phyloP scores from a whole-genome alignment of 495 filamentous ascomycete genomes.

The Neurospora terricola region DNA sequence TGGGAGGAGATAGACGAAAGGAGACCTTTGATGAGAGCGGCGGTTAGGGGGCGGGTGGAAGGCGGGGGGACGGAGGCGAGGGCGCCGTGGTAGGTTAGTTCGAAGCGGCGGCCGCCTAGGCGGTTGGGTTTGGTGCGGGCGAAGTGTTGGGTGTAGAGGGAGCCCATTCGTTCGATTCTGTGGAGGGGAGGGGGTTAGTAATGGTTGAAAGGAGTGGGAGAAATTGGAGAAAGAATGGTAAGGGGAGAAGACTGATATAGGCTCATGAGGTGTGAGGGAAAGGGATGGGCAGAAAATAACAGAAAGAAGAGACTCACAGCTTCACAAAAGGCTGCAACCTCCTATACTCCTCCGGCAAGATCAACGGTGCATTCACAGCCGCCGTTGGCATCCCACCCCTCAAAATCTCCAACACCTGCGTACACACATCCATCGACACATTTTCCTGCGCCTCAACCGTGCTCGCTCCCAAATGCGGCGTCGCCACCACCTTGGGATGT shows the following conservation, averaged over 20 bases:
- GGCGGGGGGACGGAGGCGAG: slow-evolving; percentile 39
- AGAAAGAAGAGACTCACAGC: slow-evolving; percentile 22
- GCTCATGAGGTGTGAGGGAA: not conserved
- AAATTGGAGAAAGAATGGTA: too few relatives aligned
- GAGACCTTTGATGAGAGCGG: slow-evolving; percentile 59
- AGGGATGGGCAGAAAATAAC: not conserved
- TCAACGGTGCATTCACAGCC: slow-evolving; percentile 65
- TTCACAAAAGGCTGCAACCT: slow-evolving; percentile 59
- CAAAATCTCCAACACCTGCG: slow-evolving; percentile 59
- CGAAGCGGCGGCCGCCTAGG: slow-evolving; percentile 44
- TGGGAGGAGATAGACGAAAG: slow-evolving; percentile 46
- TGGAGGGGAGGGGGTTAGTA: not conserved
- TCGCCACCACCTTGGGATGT: slow-evolving; percentile 56
- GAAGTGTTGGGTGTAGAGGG: slow-evolving; percentile 62
- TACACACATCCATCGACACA: slow-evolving; percentile 63
- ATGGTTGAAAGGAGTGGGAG: not conserved
- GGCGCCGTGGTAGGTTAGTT: slow-evolving; percentile 59
- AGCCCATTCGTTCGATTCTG: slow-evolving; percentile 56
- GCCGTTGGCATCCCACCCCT: slow-evolving; percentile 54
- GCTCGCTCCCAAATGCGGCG: slow-evolving; percentile 62
- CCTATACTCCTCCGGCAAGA: slow-evolving; percentile 60
- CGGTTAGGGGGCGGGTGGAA: slow-evolving; percentile 61
- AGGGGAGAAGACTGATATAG: not conserved
- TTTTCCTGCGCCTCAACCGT: slow-evolving; percentile 73
- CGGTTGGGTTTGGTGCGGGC: slow-evolving; percentile 10